Conservation (phyloP, 495 filamentous ascomycete species). For the Xylaria flabelliformis region DNA sequence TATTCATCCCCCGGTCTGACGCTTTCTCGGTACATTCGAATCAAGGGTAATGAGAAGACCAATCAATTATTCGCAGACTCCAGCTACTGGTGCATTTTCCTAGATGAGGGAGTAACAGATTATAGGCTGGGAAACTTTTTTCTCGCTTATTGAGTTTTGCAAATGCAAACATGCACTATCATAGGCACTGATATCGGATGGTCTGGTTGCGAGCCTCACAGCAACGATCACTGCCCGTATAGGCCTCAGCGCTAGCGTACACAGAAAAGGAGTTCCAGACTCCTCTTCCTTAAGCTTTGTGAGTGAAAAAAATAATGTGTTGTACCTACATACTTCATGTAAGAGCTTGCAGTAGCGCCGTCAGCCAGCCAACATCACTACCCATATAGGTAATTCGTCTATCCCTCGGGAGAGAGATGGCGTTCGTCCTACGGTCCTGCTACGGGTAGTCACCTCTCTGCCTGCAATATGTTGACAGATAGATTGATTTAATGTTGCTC, state of each 20-base stretch:
- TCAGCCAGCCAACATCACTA: neutral
- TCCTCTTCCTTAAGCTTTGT: neutral
- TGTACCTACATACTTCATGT: constrained; percentile 8
- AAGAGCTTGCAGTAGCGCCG: constrained; percentile 27
- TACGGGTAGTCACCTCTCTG: neutral
- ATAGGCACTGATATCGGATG: neutral
- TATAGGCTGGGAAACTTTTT: neutral
- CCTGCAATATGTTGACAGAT: neutral
- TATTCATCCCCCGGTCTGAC: constrained; percentile 4
- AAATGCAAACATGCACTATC: neutral
- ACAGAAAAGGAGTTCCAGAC: constrained; percentile 2
- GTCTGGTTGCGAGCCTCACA: constrained; percentile 6
- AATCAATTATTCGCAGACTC: neutral
- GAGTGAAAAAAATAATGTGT: neutral
- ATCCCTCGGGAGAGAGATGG: constrained; percentile 7
- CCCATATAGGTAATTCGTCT: neutral
- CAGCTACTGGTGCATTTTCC: neutral
- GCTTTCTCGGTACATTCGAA: constrained; percentile 4
- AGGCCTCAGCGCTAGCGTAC: neutral
- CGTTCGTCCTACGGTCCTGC: neutral
- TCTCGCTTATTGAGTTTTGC: neutral
- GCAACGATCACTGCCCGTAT: constrained; percentile 15
- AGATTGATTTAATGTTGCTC: neutral
- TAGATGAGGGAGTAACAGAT: neutral
- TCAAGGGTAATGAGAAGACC: neutral